Evolutionary conservation across 129 eudicot species (phyloP).

Genomic region (Rutidosis leptorrhynchoides): DNA sequence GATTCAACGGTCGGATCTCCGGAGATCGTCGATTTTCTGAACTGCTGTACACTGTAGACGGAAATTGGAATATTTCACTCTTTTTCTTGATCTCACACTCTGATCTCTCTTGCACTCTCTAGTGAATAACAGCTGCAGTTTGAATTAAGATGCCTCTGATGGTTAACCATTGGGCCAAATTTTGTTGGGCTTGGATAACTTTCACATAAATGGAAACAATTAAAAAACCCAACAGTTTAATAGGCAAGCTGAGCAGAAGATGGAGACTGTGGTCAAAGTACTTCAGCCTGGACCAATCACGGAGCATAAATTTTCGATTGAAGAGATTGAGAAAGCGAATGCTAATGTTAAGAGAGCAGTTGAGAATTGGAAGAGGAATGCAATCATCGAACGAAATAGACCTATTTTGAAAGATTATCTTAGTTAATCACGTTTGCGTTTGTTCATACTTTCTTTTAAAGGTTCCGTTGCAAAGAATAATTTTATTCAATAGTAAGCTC

Average conservation of each 20-base stretch:
- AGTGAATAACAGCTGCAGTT: no score
- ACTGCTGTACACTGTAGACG: no score
- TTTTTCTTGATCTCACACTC: no score
- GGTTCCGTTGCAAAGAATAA: slow-evolving; percentile 15
- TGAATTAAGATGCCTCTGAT: no score
- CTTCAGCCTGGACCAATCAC: slow-evolving; percentile 88
- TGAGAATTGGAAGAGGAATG: slow-evolving; percentile 74
- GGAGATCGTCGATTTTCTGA: no score
- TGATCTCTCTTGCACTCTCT: no score
- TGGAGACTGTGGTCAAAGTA: slow-evolving; percentile 79
- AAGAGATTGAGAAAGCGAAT: slow-evolving; percentile 67
- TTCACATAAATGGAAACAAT: no score
- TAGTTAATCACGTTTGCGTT: slow-evolving; percentile 8
- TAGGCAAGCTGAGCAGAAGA: slow-evolving; percentile 85
- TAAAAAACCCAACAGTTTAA: no score
- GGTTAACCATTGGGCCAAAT: no score
- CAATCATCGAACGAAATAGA: slow-evolving; percentile 52
- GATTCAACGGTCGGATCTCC: no score
- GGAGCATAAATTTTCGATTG: slow-evolving; percentile 74
- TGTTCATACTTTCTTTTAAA: slow-evolving; percentile 21
- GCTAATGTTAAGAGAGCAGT: slow-evolving; percentile 66
- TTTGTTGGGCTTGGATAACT: no score
- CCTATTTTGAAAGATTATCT: slow-evolving; percentile 69
- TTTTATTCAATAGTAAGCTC: slow-evolving; percentile 18
- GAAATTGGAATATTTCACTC: no score